These are phyloP conservation scores for Pouteria glomerata DNA, from an alignment of 148 eudicot genomes.

Conservation along the genomic window DNA sequence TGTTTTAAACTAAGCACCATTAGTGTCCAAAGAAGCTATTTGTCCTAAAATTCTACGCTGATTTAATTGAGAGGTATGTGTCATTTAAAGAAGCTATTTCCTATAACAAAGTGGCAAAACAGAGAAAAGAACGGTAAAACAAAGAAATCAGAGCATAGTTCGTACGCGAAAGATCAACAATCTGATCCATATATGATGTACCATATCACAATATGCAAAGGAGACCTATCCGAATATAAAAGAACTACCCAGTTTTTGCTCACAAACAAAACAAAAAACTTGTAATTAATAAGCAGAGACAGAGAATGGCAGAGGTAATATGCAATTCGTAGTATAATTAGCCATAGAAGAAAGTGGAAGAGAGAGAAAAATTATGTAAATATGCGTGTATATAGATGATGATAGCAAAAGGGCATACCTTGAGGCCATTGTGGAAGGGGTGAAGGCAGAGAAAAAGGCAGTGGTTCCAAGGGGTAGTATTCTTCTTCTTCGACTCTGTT, in stretches of 20 bases:
- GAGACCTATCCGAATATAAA: not conserved
- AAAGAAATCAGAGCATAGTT: not conserved
- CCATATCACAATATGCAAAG: not conserved
- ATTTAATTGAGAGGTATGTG: not conserved
- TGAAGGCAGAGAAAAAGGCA: slow-evolving; percentile 20
- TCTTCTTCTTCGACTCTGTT: not conserved
- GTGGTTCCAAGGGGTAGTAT: slow-evolving; percentile 8
- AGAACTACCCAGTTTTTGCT: not conserved
- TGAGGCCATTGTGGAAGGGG: slow-evolving; percentile 26
- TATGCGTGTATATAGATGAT: not conserved
- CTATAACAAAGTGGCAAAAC: not conserved
- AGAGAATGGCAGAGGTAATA: not conserved
- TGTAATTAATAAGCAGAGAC: not conserved
- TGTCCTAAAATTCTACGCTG: not conserved
- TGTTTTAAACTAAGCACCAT: not conserved
- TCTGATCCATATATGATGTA: not conserved
- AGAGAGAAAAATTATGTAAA: not conserved
- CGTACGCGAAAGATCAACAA: not conserved
- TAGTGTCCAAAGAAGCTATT: not conserved
- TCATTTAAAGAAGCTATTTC: not conserved
- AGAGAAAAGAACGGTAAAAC: not conserved
- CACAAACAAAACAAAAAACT: not conserved
- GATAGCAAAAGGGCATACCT: slow-evolving; percentile 3
- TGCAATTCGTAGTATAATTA: not conserved
- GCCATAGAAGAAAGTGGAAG: not conserved